Evolutionary conservation across 176 grass and related monocot species (phyloP).

Genomic region (Rhynchospora breviuscula): DNA sequence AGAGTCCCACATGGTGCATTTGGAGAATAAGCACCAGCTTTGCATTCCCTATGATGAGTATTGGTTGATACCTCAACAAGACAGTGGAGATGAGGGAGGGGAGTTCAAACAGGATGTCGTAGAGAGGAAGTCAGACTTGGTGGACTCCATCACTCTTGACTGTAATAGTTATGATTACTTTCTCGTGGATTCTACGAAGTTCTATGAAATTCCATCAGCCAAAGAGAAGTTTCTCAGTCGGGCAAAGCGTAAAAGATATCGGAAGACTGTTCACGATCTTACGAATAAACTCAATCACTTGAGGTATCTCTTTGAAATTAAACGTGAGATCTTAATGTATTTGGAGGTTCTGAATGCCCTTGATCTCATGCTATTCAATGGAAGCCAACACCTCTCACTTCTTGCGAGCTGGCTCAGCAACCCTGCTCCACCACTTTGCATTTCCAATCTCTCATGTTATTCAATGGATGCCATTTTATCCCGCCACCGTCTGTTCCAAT

Average conservation of each 20-base stretch:
- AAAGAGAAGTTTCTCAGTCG: not conserved
- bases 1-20: not conserved
- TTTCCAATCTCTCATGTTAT: not conserved
- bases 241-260: not conserved
- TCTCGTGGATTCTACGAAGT: not conserved
- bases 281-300: not conserved
- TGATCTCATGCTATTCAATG: not conserved
- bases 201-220: not conserved
- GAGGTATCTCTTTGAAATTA: not conserved
- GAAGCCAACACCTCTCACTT: too few relatives aligned
- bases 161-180: not conserved
- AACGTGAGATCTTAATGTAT: not conserved
- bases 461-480: too few relatives aligned
- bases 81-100: not conserved
- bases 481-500: too few relatives aligned
- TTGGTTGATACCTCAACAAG: not conserved
- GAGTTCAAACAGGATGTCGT: not conserved
- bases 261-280: not conserved
- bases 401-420: too few relatives aligned
- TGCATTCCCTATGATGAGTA: not conserved
- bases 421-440: not conserved
- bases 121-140: not conserved
- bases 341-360: not conserved
- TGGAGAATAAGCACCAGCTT: not conserved
- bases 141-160: not conserved